Base-by-base conservation (phyloP, 495 filamentous ascomycete species). In the Elasticomyces elasticus region DNA sequence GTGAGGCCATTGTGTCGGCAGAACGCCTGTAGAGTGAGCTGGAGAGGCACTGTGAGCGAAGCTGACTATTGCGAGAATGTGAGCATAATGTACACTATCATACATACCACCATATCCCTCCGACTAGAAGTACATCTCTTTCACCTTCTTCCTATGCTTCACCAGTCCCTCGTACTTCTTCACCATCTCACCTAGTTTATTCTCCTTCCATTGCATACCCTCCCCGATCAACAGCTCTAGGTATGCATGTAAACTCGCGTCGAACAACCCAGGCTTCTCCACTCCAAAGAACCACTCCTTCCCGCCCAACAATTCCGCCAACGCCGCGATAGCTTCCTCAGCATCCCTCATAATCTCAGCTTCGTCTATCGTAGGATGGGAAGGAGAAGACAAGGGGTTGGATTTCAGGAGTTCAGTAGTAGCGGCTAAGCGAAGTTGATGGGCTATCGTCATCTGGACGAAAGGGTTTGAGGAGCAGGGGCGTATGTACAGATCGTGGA, bases 171-270 rank as follows among this genome's bases (percentile, higher is more conserved):
- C 45, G 17, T 55, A 56, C 57, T 67, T 67, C 53, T 57, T 57
- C 62, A 80, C 43, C 17, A 38, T 23, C 25, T 64, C 58, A 11
- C 49, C 44, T 20, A 71, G 47, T 23, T 51, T 46, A 27, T 58
- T 58, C 22, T 71, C 69, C 20, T 51, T 35, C 85, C 83, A 88
- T 3, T 69, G 75, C 59, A 84, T 64, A 2, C 56, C 42, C 9
- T 77, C 70, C 57, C 84, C 78, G 55, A 94, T 64, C 27, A 96
- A 74, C 19, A 95, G 65, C 66, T 91, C 78, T n/a, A 87, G 89
- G 68, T 95, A 98, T 23, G 86, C 83, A 72, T 95, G 97, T 22
- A 96, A 79, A 52, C 76, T 79, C 24, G 90, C 88, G 68, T 98
- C 92, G 60, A 98, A 87, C 12, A 89, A 62, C 0, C 80, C 78